Base-by-base conservation (phyloP, 1,139 yeast species). In the Saccharomyces uvarum region DNA sequence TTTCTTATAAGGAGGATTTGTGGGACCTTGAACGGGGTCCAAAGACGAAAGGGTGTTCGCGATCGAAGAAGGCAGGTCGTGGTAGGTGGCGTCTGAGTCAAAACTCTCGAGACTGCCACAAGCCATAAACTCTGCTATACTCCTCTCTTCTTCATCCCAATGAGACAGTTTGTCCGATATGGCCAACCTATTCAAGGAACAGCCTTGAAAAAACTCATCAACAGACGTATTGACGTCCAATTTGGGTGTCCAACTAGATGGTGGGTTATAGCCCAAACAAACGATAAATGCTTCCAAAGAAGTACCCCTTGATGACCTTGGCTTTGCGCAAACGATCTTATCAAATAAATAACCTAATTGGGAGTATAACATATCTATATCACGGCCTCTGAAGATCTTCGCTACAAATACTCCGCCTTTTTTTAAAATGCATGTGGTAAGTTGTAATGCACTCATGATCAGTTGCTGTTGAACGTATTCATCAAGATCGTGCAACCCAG, bases 401-500 rank as follows among this genome's bases (percentile, higher is more conserved):
- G 99, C 99, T 44, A 91, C 96, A 75, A 93, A 93, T 0, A 86
- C 77, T 51, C 99, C 99, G 38, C 96, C 97, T 11, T 89, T 86
- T 64, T 86, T 82, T 60, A 93, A 76, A 27, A 93, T 77, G 65
- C 97, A 89, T 1, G 96, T 87, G 2, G 98, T 91, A 54, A 95
- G 75, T 65, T 90, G 96, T 53, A 93, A 75, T 1, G 99, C 99
- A 44, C 97, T 84, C 60, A 90, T 75, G 52, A 95, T 87, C 57
- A 93, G 76, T 68, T 93, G 99, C 1, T 96, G 97, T 72, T 93
- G 99, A 54, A 93, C 88, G 67, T 91, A 93, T 70, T 93, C 99
- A 70, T 93, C 99, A 58, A 93, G 75, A 71, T 95, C 99, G 68
- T 95, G 99, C 53, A 93, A 72, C 0, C 99, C 99, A 0, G 99